Base-by-base conservation (phyloP, 1,284 basidiomycete genomes). In the Lignosus rhinocerotis region DNA sequence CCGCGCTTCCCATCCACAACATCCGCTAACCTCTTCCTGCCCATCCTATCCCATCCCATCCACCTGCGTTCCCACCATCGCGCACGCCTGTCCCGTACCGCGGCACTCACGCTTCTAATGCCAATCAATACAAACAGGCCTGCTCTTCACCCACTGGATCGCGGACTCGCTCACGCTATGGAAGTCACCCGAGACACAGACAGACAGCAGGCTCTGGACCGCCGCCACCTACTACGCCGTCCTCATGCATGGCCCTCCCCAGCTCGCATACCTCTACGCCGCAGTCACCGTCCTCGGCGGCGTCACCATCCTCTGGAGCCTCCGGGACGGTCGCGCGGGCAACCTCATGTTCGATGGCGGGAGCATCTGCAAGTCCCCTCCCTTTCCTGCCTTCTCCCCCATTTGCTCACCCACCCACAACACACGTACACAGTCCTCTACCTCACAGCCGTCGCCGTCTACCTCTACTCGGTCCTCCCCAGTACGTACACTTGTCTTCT, bases 271-370 rank as follows among this genome's bases (percentile, higher is more conserved):
- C 61, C 68, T 84, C 42, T 78, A 90, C 44, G 78, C 72, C 16
- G 75, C 76, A 16, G 74, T 91, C 42, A 80, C 85, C 36, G 44
- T 76, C 6, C 72, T 86, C 21, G 90, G 90, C 5, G 87, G 76
- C 2, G 71, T 77, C 25, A 87, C 86, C 44, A 83, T 92, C 55
- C 75, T 90, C 17, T 89, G 86, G 86, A 92, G 88, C 70, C 76
- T 92, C 61, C 77, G 82, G 30, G 90, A 93, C 63, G 84, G 88
- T 8, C 75, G 84, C 64, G 91, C 90, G 2, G 88, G 84, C 38
- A 93, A 93, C 71, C 76, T 93, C 67, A 92, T 93, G 90, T 93
- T 93, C 68, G 90, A 93, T 66, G 90, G 90, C 21, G 91, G 86
- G 44, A 92, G 90, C 70, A 86, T 92, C 66, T 89, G 90, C 92